Evolutionary conservation across 2,329 filamentous ascomycete genomes (phyloP).

Genomic region (Tolypocladium cylindrosporum): DNA sequence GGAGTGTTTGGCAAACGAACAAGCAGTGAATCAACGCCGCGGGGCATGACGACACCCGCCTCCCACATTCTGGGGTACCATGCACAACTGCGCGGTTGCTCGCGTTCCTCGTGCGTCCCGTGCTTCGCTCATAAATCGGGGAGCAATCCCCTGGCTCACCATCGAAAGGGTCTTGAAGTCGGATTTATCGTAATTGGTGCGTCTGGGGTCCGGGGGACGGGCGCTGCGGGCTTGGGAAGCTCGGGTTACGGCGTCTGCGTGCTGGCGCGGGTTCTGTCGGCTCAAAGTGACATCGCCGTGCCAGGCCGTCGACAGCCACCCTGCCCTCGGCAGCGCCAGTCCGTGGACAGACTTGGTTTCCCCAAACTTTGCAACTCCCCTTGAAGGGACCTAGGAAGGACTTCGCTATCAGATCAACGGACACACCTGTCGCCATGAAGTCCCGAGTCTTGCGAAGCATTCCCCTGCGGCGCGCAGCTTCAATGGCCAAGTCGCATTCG

Average conservation of each 20-base stretch:
- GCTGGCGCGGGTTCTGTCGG: slow-evolving; percentile 20
- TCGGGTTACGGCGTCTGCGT: not conserved
- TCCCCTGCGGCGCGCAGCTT: slow-evolving; percentile 14
- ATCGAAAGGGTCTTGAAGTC: not conserved
- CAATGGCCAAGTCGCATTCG: slow-evolving; percentile 11
- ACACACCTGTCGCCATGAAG: slow-evolving; percentile 18
- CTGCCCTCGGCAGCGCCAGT: not conserved
- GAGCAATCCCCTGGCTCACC: too few species aligned
- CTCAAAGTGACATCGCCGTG: slow-evolving; percentile 13
- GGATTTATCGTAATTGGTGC: not conserved
- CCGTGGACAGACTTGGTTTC: not conserved
- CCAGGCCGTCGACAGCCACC: slow-evolving; percentile 5
- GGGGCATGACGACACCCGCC: not conserved
- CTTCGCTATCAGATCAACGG: not conserved
- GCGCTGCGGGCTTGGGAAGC: not conserved
- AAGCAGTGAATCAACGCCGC: not conserved
- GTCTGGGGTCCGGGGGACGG: not conserved
- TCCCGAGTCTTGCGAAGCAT: slow-evolving; percentile 20
- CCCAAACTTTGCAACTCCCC: not conserved
- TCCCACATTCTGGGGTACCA: not conserved
- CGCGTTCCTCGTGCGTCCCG: not conserved
- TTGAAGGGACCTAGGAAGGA: not conserved
- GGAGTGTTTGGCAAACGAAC: not conserved
- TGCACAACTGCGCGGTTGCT: not conserved
- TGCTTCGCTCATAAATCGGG: not conserved